phyloP scores from a whole-genome alignment of 2,329 filamentous ascomycete species.

The Colletotrichum sp. region DNA sequence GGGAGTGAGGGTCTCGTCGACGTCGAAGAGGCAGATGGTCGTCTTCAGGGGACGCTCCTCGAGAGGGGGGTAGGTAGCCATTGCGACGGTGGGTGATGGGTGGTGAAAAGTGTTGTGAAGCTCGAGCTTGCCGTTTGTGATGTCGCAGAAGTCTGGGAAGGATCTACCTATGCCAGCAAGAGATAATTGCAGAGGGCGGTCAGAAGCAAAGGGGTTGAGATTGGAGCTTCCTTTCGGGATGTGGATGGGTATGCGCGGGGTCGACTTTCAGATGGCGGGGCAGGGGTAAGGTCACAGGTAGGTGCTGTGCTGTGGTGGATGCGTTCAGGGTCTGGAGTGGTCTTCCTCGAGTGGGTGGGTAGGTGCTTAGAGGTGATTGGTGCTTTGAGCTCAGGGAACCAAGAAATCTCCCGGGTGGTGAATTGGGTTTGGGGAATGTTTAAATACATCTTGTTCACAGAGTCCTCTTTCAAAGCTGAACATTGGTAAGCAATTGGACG shows the following conservation, averaged over 20 bases:
- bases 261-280: slow-evolving; percentile 19
- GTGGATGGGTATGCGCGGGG: slow-evolving; percentile 16
- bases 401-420: neutral
- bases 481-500: neutral
- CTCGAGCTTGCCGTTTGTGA: neutral
- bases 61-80: slow-evolving; percentile 69
- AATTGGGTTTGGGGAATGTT: neutral
- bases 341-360: neutral
- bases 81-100: neutral
- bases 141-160: neutral
- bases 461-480: neutral
- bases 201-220: neutral
- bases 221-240: slow-evolving; percentile 13
- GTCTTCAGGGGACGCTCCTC: slow-evolving; percentile 86
- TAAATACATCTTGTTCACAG: neutral
- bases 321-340: neutral
- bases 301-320: neutral
- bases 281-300: neutral
- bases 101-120: neutral
- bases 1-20: slow-evolving; percentile 89
- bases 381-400: neutral
- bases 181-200: neutral
- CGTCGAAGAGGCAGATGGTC: slow-evolving; percentile 95
- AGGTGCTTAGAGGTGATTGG: neutral
- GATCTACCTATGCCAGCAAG: neutral